A percentile compares a stretch with the other conserved stretches of the same genome.
phyloP scores from a whole-genome alignment of 805 yeast species.

The Ogataea allantospora region DNA sequence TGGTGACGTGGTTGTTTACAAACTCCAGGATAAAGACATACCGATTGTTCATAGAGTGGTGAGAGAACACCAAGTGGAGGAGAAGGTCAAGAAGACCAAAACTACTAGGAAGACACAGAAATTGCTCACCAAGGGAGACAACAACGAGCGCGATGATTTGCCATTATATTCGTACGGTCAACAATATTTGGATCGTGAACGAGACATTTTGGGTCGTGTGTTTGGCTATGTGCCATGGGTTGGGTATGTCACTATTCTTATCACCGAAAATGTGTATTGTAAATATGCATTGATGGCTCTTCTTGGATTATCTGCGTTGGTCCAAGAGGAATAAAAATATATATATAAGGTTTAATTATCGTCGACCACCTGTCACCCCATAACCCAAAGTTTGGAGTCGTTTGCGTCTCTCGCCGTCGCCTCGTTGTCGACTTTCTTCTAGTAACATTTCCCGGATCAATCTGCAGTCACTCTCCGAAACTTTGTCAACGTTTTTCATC shows the following conservation, averaged over 20 bases:
- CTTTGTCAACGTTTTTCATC: conserved; percentile 10
- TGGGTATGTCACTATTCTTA: conserved; percentile 88
- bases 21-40: conserved; percentile 70
- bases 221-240: conserved; percentile 85
- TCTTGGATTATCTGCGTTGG: conserved; percentile 42
- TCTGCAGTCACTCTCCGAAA: conserved; percentile 18
- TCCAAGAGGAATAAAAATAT: conserved; percentile 22
- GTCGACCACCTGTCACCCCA: conserved; percentile 15
- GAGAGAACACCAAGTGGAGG: conserved; percentile 65
- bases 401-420: conserved; percentile 17
- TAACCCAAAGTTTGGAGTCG: conserved; percentile 28
- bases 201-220: conserved; percentile 88
- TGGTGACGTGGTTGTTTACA: conserved; percentile 94
- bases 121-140: conserved; percentile 92
- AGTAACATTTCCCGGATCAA: conserved; percentile 21
- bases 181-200: conserved; percentile 68
- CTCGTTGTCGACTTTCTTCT: conserved; percentile 15
- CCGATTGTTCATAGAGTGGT: conserved; percentile 97
- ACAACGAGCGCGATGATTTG: conserved; percentile 88
- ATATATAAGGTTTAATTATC: conserved; percentile 3
- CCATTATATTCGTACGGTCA: conserved; percentile 78
- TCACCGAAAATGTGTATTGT: conserved; percentile 84
- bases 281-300: conserved; percentile 75
- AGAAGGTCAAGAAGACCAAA: conserved; percentile 16
- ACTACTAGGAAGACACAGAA: conserved; percentile 11